Percentiles rank a stretch among this genome's conserved stretches.
Conservation (phyloP, 1,284 basidiomycete species). For the Cryptococcus neoformans region DNA sequence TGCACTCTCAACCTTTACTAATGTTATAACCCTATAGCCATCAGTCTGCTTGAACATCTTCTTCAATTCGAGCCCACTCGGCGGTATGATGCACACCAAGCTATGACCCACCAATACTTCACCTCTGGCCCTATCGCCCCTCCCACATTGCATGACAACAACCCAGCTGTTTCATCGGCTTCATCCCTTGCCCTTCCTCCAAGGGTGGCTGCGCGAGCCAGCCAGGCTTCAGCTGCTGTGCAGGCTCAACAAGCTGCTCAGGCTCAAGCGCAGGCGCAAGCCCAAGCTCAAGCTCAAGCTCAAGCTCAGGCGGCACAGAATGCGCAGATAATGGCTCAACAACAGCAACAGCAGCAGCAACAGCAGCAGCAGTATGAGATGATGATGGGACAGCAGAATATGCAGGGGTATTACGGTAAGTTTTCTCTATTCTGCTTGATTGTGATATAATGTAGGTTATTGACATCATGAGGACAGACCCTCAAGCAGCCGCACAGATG, state of each 20-base stretch:
- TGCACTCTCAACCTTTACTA: not conserved
- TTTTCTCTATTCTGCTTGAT: not conserved
- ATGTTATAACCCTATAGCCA: constrained; percentile 58
- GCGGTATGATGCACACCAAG: constrained; percentile 87
- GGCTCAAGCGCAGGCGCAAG: constrained; percentile 49
- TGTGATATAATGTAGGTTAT: not conserved
- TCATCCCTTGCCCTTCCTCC: constrained; percentile 42
- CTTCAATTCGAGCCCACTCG: constrained; percentile 95
- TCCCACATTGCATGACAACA: constrained; percentile 36
- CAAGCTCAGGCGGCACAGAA: constrained; percentile 36
- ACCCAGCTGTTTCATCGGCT: constrained; percentile 39
- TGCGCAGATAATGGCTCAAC: constrained; percentile 21
- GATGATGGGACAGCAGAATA: constrained; percentile 28
- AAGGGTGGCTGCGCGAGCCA: constrained; percentile 13
- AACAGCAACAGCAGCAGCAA: constrained; percentile 44
- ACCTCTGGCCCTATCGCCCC: constrained; percentile 51
- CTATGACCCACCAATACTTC: constrained; percentile 92
- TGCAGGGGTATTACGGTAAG: constrained; percentile 39
- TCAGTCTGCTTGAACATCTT: constrained; percentile 91
- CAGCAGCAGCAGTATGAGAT: constrained; percentile 23
- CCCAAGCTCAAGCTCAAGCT: constrained; percentile 45
- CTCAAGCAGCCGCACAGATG: constrained; percentile 38
- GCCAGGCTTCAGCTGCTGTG: constrained; percentile 14
- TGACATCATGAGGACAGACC: constrained; percentile 13
- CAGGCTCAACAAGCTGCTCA: constrained; percentile 33